Percentiles rank a stretch among this genome's conserved stretches.
phyloP scores from a whole-genome alignment of 805 yeast genomes.

The Saturnispora ahearnii region DNA sequence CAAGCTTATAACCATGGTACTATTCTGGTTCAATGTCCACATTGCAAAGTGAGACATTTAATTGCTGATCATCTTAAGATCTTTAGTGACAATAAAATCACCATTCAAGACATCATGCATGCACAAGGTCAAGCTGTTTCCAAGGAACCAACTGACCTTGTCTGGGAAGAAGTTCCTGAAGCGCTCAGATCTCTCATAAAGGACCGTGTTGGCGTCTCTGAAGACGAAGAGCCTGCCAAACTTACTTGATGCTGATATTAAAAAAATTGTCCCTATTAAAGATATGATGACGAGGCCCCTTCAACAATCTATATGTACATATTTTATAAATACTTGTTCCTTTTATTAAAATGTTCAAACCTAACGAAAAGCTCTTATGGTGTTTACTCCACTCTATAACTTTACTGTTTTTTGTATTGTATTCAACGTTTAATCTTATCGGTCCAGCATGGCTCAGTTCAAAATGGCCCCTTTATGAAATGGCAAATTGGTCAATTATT shows the following conservation, averaged over 20 bases:
- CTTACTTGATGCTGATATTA: background rate
- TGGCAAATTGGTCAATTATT: conserved; percentile 19
- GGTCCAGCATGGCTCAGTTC: conserved; percentile 6
- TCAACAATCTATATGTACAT: background rate
- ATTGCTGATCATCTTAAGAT: conserved; percentile 85
- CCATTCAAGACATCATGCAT: conserved; percentile 68
- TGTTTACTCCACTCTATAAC: conserved; percentile 1
- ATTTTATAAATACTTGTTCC: background rate
- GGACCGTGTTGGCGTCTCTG: conserved; percentile 43
- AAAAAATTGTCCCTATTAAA: too few relatives aligned
- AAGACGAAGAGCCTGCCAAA: conserved; percentile 1
- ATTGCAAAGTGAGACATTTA: conserved; percentile 78
- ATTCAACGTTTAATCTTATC: conserved; percentile 8
- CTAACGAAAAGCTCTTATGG: background rate
- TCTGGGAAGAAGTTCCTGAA: conserved; percentile 60
- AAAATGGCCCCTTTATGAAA: conserved; percentile 16
- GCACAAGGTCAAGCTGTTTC: conserved; percentile 72
- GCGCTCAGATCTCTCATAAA: conserved; percentile 43
- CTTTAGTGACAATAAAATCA: conserved; percentile 68
- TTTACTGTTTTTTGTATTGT: conserved; percentile 13
- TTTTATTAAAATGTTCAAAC: too few relatives aligned
- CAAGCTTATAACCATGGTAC: conserved; percentile 87
- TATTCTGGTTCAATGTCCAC: conserved; percentile 85
- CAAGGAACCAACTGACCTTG: conserved; percentile 56
- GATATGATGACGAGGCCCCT: background rate